Percentiles rank a stretch among this genome's conserved stretches.
Conservation (phyloP, 78 protist genomes). For the Dictyostelium citrinum region DNA sequence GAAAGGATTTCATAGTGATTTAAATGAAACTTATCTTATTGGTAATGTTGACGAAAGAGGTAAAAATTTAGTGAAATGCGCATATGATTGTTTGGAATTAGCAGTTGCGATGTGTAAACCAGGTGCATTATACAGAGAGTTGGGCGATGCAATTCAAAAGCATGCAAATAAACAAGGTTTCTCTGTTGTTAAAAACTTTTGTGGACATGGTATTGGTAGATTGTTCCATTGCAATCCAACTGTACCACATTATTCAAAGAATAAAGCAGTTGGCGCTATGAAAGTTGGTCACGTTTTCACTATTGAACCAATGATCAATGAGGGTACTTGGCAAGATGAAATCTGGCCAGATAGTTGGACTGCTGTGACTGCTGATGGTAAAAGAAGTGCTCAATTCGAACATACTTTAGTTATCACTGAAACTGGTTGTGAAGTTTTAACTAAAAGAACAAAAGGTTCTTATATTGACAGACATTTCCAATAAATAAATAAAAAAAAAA, state of each 20-base stretch:
- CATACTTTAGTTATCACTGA: slow-evolving; percentile 96
- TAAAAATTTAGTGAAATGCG: slow-evolving; percentile 57
- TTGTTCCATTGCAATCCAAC: slow-evolving; percentile 94
- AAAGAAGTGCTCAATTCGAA: slow-evolving; percentile 98
- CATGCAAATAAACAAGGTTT: slow-evolving; percentile 79
- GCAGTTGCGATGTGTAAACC: slow-evolving; percentile 60
- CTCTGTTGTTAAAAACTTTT: slow-evolving; percentile 85
- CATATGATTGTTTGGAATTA: slow-evolving; percentile 71
- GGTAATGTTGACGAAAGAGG: slow-evolving; percentile 89
- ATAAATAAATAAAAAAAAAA: background rate
- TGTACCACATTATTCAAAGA: slow-evolving; percentile 91
- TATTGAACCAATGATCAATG: slow-evolving; percentile 98
- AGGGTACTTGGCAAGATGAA: slow-evolving; percentile 61
- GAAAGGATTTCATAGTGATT: slow-evolving; percentile 96
- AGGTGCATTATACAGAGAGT: slow-evolving; percentile 87
- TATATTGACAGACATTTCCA: background rate
- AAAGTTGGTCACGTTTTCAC: slow-evolving; percentile 95
- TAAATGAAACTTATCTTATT: slow-evolving; percentile 92
- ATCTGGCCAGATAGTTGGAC: slow-evolving; percentile 98
- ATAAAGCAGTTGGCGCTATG: slow-evolving; percentile 93
- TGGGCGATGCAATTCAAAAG: slow-evolving; percentile 88
- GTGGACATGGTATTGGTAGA: slow-evolving; percentile 97
- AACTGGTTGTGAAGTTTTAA: slow-evolving; percentile 85
- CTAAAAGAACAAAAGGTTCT: slow-evolving; percentile 42
- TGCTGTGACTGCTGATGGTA: slow-evolving; percentile 92